Percentiles rank a stretch among this genome's conserved stretches.
These are phyloP conservation scores for Scedosporium boydii DNA, from an alignment of 2,329 filamentous ascomycete genomes.

Conservation along the genomic window DNA sequence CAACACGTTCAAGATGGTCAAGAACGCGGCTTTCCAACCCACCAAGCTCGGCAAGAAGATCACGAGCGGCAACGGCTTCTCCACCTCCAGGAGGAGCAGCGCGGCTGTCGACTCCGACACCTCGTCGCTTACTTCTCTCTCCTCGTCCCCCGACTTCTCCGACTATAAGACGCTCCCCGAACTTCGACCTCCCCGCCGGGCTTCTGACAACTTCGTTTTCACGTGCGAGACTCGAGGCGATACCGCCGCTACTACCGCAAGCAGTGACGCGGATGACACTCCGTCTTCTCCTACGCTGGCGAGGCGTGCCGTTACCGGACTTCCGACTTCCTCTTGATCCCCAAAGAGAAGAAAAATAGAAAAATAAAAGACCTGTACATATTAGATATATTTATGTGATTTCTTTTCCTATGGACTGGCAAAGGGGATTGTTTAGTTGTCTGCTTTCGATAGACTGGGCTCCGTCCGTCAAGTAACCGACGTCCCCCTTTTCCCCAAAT, in stretches of 20 bases:
- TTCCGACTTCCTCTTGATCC: neutral
- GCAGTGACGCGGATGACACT: neutral
- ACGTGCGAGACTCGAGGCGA: neutral
- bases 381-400: too few relatives aligned
- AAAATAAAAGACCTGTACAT: neutral
- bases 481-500: neutral
- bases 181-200: neutral
- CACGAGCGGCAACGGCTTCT: neutral
- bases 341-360: neutral
- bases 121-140: neutral
- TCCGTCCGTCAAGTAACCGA: neutral
- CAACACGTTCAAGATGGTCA: conserved; percentile 34
- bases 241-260: neutral
- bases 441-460: neutral
- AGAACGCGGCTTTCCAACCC: conserved; percentile 16
- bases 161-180: neutral
- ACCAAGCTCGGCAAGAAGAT: neutral
- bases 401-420: neutral
- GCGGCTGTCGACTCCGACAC: neutral
- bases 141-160: neutral
- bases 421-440: neutral
- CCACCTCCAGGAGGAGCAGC: neutral
- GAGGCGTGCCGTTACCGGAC: neutral
- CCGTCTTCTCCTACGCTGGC: neutral
- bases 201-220: neutral